Conservation (phyloP, 2,329 filamentous ascomycete genomes). For the Phyllachora maydis region DNA sequence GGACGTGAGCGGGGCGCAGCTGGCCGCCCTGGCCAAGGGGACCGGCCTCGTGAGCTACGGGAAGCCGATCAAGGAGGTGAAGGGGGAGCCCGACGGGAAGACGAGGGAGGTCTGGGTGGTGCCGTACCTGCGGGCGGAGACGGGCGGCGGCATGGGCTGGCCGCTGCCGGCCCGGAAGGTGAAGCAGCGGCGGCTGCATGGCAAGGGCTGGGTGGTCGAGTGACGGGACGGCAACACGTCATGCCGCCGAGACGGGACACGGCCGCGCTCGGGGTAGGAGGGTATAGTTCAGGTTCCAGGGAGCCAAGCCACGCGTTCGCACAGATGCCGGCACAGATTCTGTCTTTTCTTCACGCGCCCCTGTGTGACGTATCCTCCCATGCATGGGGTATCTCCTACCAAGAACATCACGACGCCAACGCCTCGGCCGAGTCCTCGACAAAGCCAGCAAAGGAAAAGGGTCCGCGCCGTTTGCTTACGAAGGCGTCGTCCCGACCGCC, state of each 20-base stretch:
- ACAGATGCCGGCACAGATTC: too few species aligned
- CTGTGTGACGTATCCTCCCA: too few species aligned
- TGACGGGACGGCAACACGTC: constrained; percentile 10
- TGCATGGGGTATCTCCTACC: too few species aligned
- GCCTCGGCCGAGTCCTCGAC: too few species aligned
- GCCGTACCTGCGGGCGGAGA: constrained; percentile 53
- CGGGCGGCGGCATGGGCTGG: constrained; percentile 53
- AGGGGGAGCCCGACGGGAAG: constrained; percentile 17
- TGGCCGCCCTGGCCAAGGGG: constrained; percentile 61
- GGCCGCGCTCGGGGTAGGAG: too few species aligned
- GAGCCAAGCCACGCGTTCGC: too few species aligned
- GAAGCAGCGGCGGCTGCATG: constrained; percentile 51
- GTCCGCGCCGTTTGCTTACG: too few species aligned
- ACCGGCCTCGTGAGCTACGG: constrained; percentile 71
- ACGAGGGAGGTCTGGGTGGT: constrained; percentile 66
- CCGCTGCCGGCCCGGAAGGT: constrained; percentile 72
- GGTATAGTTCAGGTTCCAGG: too few species aligned
- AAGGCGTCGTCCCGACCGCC: constrained; percentile 10
- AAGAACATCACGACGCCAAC: too few species aligned
- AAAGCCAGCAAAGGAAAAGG: too few species aligned
- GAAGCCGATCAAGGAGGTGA: constrained; percentile 76
- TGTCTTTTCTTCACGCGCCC: too few species aligned
- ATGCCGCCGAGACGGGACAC: too few species aligned
- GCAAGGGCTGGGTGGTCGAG: constrained; percentile 55
- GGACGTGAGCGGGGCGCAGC: constrained; percentile 52